Conservation (phyloP, 73 alveolate species). For the Paramecium primaurelia region DNA sequence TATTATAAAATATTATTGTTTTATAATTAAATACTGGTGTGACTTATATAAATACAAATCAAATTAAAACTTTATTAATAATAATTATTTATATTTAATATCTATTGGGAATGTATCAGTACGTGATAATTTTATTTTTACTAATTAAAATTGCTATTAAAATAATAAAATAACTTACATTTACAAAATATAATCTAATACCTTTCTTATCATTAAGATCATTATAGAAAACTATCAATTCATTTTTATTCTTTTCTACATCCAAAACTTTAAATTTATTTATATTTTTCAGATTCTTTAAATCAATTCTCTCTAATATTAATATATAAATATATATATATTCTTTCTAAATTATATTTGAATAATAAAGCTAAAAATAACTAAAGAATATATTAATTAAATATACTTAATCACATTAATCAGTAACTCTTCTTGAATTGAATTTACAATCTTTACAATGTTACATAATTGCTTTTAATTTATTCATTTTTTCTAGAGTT, state of each 20-base stretch:
- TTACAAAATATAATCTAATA: background rate
- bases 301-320: background rate
- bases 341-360: conserved; percentile 30
- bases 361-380: conserved; percentile 37
- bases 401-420: conserved; percentile 45
- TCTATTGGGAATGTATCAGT: conserved; percentile 39
- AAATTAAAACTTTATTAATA: background rate
- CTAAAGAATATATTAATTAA: background rate
- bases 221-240: background rate
- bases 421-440: conserved; percentile 50
- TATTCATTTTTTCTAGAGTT: background rate
- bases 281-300: background rate
- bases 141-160: background rate
- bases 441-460: conserved; percentile 48
- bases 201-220: background rate
- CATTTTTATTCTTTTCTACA: background rate
- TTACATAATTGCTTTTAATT: conserved; percentile 25
- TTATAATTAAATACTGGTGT: background rate
- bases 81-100: background rate
- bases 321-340: background rate
- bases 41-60: background rate
- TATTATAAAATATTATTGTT: background rate
- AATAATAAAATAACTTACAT: background rate
- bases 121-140: background rate
- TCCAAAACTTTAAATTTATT: background rate